Evolutionary conservation across 139 green algal species (phyloP).

Genomic region (Limnomonas spitsbergensis): DNA sequence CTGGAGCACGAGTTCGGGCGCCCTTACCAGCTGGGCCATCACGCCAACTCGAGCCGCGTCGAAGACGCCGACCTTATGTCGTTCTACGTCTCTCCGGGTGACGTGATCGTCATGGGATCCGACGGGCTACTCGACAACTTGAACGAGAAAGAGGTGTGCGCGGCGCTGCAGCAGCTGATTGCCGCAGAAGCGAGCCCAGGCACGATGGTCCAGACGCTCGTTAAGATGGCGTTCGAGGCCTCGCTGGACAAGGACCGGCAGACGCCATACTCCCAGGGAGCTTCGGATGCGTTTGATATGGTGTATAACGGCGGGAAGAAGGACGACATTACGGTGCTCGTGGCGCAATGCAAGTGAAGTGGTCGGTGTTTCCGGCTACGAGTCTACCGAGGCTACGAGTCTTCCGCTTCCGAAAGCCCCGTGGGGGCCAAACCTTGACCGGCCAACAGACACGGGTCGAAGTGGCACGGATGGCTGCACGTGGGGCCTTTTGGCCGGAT

Average conservation of each 20-base stretch:
- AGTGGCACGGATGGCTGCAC: no score
- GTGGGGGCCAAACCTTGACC: no score
- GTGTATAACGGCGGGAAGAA: constrained; percentile 60
- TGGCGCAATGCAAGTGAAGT: constrained; percentile 33
- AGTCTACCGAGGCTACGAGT: no score
- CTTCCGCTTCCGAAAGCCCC: no score
- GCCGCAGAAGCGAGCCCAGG: background rate
- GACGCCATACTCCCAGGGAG: constrained; percentile 81
- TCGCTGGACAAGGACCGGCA: constrained; percentile 62
- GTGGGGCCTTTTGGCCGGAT: no score
- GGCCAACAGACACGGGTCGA: no score
- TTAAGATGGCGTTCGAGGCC: constrained; percentile 63
- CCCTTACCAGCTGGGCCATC: constrained; percentile 86
- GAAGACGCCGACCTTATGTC: constrained; percentile 81
- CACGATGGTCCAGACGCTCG: constrained; percentile 53
- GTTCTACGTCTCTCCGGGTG: constrained; percentile 53
- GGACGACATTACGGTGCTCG: constrained; percentile 56
- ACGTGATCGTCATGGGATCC: constrained; percentile 82
- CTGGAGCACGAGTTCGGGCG: constrained; percentile 91
- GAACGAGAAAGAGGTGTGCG: constrained; percentile 51
- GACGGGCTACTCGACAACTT: constrained; percentile 94
- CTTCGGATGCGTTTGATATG: constrained; percentile 88
- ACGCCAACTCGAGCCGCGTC: constrained; percentile 44
- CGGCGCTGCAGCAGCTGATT: constrained; percentile 24
- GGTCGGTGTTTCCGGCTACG: no score